phyloP scores from a whole-genome alignment of 305 asterid genomes.

The Solanum hybrid region DNA sequence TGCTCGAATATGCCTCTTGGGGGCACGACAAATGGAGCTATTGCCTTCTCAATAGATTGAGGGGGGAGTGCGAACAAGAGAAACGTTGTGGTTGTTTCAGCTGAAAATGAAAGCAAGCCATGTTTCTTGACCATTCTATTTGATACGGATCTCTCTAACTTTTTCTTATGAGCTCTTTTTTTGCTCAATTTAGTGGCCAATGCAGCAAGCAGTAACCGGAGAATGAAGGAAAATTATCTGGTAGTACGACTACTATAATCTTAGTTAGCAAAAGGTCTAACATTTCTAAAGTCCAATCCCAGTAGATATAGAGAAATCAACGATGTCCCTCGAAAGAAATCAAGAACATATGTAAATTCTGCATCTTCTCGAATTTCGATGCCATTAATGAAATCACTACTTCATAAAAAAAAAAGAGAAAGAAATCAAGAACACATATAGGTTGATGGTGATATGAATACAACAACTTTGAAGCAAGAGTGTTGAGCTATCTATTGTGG shows the following conservation, averaged over 20 bases:
- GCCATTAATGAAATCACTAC: neutral
- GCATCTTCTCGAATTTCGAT: neutral
- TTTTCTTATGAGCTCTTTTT: neutral
- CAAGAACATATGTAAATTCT: neutral
- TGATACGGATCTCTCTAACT: neutral
- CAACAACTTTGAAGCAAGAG: neutral
- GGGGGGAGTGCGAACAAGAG: neutral
- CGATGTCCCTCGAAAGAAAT: neutral
- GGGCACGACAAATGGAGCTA: neutral
- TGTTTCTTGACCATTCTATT: neutral
- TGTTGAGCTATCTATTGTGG: neutral
- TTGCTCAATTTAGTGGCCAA: neutral
- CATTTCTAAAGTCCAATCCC: neutral
- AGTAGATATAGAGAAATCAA: neutral
- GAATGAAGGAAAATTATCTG: neutral
- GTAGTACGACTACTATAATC: neutral
- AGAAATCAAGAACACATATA: neutral
- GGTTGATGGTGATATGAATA: neutral
- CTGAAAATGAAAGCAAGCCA: neutral
- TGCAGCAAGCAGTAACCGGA: neutral
- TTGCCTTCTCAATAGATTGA: neutral
- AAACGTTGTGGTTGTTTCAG: neutral
- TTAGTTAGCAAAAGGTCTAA: neutral
- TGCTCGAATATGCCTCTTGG: neutral
- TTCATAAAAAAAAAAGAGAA: neutral